A percentile compares a stretch with the other conserved stretches of the same genome.
Conservation (phyloP, 179 eudicot species). For the Beta lomatogona region DNA sequence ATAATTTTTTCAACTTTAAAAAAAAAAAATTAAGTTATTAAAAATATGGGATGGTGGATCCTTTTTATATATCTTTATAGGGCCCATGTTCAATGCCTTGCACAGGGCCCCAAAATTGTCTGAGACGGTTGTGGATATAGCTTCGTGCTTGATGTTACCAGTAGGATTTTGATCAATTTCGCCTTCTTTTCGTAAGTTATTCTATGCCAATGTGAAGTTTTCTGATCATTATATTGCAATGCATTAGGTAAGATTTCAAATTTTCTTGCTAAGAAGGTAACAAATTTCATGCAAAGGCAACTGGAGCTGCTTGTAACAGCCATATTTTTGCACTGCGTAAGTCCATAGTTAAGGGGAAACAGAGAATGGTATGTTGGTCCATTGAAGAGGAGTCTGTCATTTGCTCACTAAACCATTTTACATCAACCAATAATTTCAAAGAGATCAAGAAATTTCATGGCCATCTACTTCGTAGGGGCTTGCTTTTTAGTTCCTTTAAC, state of each 20-base stretch:
- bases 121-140: background rate
- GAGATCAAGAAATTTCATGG: slow-evolving; percentile 51
- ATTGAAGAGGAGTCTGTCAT: slow-evolving; percentile 29
- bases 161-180: background rate
- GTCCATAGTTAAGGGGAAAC: background rate
- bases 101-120: no score
- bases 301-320: background rate
- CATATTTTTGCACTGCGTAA: background rate
- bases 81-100: no score
- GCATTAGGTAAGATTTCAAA: slow-evolving; percentile 4
- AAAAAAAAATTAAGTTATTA: no score
- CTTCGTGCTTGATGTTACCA: background rate
- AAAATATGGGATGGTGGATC: no score
- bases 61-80: no score
- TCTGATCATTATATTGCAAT: background rate
- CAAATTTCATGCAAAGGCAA: background rate
- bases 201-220: no score
- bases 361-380: background rate
- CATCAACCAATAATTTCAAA: slow-evolving; percentile 38
- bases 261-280: background rate
- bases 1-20: no score
- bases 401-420: slow-evolving; percentile 41
- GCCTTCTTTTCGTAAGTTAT: background rate
- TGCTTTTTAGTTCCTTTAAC: slow-evolving; percentile 38
- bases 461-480: slow-evolving; percentile 43